These are phyloP conservation scores for Acanthamoeba healyi DNA, from an alignment of 208 protist genomes.

Conservation along the genomic window DNA sequence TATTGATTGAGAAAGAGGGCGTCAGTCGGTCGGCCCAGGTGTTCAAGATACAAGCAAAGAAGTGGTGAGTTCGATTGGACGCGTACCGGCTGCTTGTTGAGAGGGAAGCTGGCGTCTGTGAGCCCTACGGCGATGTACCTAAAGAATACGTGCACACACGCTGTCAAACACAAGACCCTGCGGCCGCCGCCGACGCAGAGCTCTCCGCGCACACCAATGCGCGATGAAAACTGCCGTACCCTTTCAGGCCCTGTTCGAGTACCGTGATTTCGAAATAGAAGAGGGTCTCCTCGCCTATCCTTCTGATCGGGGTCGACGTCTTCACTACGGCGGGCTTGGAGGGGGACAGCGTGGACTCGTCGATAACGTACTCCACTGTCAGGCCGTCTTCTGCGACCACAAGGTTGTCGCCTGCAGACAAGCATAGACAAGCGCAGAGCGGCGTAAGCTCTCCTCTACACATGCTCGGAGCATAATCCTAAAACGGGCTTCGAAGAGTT, in stretches of 20 bases:
- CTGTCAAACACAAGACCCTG: no score
- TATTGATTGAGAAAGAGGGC: background rate
- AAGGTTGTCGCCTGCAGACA: conserved; percentile 47
- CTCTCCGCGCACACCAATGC: no score
- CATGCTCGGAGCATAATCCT: no score
- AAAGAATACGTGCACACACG: no score
- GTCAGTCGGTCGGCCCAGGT: no score
- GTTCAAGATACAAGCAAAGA: background rate
- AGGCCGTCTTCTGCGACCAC: conserved; percentile 50
- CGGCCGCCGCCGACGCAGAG: no score
- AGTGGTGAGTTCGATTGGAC: background rate
- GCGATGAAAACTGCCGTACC: no score
- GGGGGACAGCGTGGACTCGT: background rate
- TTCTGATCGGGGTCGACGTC: background rate
- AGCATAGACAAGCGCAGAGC: no score
- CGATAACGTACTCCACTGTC: conserved; percentile 59
- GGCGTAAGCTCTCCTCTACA: no score
- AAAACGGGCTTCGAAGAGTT: no score
- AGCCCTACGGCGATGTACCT: conserved; percentile 71
- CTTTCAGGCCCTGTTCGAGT: conserved; percentile 65
- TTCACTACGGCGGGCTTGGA: conserved; percentile 14
- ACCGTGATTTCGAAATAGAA: conserved; percentile 72
- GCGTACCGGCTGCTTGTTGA: conserved; percentile 71
- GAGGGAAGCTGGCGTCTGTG: conserved; percentile 35
- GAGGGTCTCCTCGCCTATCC: conserved; percentile 44